Conservation (phyloP, 805 yeast genomes). For the Nakazawaea wyomingensis region DNA sequence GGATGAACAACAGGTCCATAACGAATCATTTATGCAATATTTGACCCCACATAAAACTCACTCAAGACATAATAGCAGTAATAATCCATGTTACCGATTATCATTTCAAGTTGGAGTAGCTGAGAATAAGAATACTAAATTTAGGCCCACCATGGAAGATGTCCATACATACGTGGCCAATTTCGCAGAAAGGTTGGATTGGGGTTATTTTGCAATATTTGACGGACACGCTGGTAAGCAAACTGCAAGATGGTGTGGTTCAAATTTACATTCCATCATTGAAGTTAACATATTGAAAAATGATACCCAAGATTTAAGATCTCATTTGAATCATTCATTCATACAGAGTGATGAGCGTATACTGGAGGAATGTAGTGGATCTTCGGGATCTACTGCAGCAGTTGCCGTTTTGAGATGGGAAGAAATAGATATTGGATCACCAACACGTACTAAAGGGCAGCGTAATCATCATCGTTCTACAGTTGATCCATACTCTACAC, state of each 20-base stretch:
- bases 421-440: no score
- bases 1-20: constrained; percentile 1
- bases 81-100: constrained; percentile 48
- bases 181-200: constrained; percentile 83
- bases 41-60: constrained; percentile 1
- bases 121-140: constrained; percentile 79
- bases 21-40: constrained; percentile 5
- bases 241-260: constrained; percentile 93
- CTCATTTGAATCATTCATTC: constrained; percentile 64
- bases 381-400: constrained; percentile 93
- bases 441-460: constrained; percentile 6
- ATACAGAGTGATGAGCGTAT: constrained; percentile 69
- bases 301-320: constrained; percentile 52
- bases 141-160: constrained; percentile 91
- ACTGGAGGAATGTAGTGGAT: constrained; percentile 53
- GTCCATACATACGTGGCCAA: constrained; percentile 90
- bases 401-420: constrained; percentile 92
- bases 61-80: constrained; percentile 1
- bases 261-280: constrained; percentile 66
- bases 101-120: constrained; percentile 86
- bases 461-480: constrained; percentile 4
- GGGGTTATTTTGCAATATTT: constrained; percentile 93
- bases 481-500: constrained; percentile 18
- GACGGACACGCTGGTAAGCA: constrained; percentile 97
- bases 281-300: constrained; percentile 51